These are phyloP conservation scores for Colletotrichum sp. DNA, from an alignment of 2,329 filamentous ascomycete genomes.

Conservation along the genomic window DNA sequence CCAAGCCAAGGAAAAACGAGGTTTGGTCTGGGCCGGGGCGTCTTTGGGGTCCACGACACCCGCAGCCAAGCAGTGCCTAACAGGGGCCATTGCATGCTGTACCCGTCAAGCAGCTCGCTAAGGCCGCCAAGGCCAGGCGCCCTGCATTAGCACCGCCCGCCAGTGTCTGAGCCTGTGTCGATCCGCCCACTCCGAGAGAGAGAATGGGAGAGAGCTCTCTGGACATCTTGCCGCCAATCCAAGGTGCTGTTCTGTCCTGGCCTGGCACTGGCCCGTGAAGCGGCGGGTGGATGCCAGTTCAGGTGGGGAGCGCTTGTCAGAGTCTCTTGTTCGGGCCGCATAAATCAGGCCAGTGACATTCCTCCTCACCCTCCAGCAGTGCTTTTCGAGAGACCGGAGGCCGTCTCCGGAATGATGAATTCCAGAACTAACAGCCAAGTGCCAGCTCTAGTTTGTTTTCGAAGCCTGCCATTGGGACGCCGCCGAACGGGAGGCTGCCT, in stretches of 20 bases:
- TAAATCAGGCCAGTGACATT: slow-evolving; percentile 2
- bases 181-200: neutral
- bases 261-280: neutral
- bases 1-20: neutral
- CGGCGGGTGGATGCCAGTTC: neutral
- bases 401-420: slow-evolving; percentile 1
- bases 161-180: slow-evolving; percentile 13
- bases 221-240: neutral
- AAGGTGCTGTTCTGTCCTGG: neutral
- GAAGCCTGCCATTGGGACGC: neutral
- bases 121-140: slow-evolving; percentile 15
- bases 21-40: neutral
- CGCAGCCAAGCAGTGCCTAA: neutral
- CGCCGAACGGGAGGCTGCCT: neutral
- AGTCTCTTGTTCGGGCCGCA: neutral
- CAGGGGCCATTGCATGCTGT: slow-evolving; percentile 13
- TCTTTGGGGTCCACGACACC: neutral
- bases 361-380: neutral
- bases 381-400: neutral
- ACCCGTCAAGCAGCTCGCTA: slow-evolving; percentile 11
- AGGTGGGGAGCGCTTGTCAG: neutral
- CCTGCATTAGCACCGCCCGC: slow-evolving; percentile 17
- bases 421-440: neutral
- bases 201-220: neutral
- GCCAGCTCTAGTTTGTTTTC: neutral